These are phyloP conservation scores for Emergomyces orientalis DNA, from an alignment of 2,329 filamentous ascomycete genomes.

Conservation along the genomic window DNA sequence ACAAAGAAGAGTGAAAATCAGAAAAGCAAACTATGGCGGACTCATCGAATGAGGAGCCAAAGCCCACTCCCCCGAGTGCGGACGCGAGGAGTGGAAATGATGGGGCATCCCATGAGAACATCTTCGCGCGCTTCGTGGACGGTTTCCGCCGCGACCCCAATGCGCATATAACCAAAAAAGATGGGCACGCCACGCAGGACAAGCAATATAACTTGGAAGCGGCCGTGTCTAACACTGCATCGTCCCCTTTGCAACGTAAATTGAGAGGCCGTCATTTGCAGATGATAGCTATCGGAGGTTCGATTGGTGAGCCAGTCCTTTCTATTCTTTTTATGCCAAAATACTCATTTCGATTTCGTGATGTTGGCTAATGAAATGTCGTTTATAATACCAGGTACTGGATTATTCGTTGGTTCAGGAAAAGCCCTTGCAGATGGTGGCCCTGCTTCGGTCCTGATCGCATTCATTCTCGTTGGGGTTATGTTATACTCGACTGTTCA, in stretches of 20 bases:
- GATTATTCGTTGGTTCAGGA: conserved; percentile 36
- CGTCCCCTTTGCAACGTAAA: conserved; percentile 21
- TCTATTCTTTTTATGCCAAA: not conserved
- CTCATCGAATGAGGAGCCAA: not conserved
- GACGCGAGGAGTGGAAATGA: not conserved
- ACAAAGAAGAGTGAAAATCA: not conserved
- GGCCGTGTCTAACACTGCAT: conserved; percentile 22
- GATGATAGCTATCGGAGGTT: conserved; percentile 52
- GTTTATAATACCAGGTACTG: conserved; percentile 26
- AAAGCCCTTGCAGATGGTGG: conserved; percentile 31
- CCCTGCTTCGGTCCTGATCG: conserved; percentile 37
- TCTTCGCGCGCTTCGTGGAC: conserved; percentile 13
- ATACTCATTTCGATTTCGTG: not conserved
- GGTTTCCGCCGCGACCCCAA: conserved; percentile 25
- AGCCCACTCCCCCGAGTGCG: not conserved
- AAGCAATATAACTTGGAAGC: conserved; percentile 22
- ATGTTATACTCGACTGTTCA: conserved; percentile 61
- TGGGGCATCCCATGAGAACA: not conserved
- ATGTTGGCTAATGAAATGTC: not conserved
- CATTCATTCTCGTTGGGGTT: conserved; percentile 36
- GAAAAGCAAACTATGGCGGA: not conserved
- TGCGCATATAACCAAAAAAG: conserved; percentile 15
- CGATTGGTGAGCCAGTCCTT: conserved; percentile 35
- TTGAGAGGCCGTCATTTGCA: conserved; percentile 48
- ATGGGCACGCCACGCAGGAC: conserved; percentile 11